Base-by-base conservation (phyloP, 2,329 filamentous ascomycete species). In the Exserohilum rostratum region DNA sequence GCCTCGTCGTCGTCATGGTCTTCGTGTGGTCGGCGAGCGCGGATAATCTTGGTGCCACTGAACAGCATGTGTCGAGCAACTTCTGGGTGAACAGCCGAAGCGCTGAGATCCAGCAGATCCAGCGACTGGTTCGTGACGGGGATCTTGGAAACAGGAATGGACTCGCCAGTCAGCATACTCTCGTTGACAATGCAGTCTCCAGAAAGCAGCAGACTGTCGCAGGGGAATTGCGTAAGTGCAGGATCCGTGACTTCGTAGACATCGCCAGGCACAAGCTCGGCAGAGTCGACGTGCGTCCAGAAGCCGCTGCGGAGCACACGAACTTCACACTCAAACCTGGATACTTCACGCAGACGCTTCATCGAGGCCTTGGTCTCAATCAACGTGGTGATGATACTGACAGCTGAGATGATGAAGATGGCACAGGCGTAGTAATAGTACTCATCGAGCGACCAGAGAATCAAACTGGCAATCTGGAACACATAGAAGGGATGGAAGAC, bases 151-250 rank as follows among this genome's bases (percentile, higher is more conserved):
- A 99, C 93, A 2, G 95, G 96, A 4, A 99, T 93, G 35, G 95
- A 98, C 80, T 99, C 95, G 53, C 93, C 86, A 34, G 95, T 99
- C 31, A 99, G 85, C 95, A 99, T 99, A 77, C 95, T 98, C 77
- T 99, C 95, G 69, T 99, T 99, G 62, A 99, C 93, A 59, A 99
- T 98, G 69, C 93, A 97, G 76, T 99, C 96, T 35, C 95, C 96
- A 47, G 90, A 91, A 0, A 99, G 82, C 5, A 99, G 79, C 30
- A 99, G 79, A 73, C 93, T 96, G 74, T 99, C 95, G 68, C 91
- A 95, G 0, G 95, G 95, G 58, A 98, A 90, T 65, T 96, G 90
- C 3, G 85, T 85, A 22, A 99, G 80, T 13, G 88, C 91, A 2
- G 95, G 95, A 74, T 99, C 96, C 53, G 93, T 97, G 45, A 99